These are phyloP conservation scores for Sherardia arvensis DNA, from an alignment of 257 asterid species.

Conservation along the genomic window DNA sequence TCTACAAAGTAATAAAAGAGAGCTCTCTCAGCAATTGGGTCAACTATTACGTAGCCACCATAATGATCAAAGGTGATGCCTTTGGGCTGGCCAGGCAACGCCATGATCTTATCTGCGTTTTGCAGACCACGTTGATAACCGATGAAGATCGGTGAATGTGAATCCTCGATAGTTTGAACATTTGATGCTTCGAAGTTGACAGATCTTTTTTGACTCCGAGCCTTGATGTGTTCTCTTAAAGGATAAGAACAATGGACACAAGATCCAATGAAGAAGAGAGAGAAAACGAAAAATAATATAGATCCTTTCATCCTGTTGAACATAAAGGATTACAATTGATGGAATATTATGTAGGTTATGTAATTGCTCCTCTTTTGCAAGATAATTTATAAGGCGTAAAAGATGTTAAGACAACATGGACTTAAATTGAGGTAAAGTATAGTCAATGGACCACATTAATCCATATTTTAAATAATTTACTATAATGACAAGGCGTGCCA, in stretches of 20 bases:
- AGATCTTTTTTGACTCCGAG: constrained; percentile 1
- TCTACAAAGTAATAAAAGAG: constrained; percentile 30
- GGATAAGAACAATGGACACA: constrained; percentile 30
- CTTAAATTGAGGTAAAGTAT: background rate
- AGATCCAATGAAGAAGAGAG: constrained; percentile 15
- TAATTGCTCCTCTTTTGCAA: background rate
- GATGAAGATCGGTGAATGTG: constrained; percentile 12
- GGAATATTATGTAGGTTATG: too few species aligned
- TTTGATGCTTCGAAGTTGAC: background rate
- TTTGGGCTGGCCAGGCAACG: constrained; percentile 36
- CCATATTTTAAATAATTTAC: too few species aligned
- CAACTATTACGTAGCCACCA: constrained; percentile 26
- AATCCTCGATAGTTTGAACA: background rate
- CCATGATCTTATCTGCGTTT: constrained; percentile 15
- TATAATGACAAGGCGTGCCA: too few species aligned
- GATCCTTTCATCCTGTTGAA: constrained; percentile 14
- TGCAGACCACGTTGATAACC: constrained; percentile 21
- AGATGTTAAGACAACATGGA: background rate
- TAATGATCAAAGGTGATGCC: constrained; percentile 26
- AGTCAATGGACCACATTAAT: too few species aligned
- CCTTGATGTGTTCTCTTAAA: constrained; percentile 12
- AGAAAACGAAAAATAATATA: constrained; percentile 7
- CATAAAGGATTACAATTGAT: background rate
- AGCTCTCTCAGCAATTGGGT: constrained; percentile 22
- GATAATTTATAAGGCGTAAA: background rate